Percentiles rank a stretch among this genome's conserved stretches.
phyloP scores from a whole-genome alignment of 257 asterid genomes.

The Nicotiana noctiflora region DNA sequence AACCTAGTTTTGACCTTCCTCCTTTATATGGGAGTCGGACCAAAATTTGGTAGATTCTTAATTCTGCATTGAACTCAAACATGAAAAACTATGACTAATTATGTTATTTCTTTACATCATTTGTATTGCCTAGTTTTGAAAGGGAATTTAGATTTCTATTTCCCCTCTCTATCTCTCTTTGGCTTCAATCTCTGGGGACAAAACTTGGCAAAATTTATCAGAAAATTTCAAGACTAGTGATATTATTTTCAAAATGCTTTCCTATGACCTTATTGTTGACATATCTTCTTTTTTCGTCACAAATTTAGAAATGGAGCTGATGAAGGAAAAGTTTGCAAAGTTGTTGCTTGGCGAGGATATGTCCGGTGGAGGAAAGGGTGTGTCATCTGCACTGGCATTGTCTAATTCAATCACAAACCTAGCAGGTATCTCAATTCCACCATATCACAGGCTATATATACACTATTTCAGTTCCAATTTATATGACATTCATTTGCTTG shows the following conservation, averaged over 20 bases:
- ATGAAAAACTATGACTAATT: background rate
- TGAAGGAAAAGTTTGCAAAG: constrained; percentile 91
- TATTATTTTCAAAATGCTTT: background rate
- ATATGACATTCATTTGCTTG: background rate
- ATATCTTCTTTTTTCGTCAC: background rate
- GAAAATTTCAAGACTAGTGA: background rate
- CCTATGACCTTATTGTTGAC: background rate
- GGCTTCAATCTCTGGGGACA: background rate
- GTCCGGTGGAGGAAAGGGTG: constrained; percentile 99
- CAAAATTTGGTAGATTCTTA: background rate
- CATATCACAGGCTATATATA: background rate
- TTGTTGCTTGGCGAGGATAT: constrained; percentile 93
- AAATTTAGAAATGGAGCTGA: constrained; percentile 50
- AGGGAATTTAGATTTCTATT: background rate
- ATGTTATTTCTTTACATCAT: background rate
- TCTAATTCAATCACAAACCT: constrained; percentile 90
- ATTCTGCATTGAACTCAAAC: background rate
- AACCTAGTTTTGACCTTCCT: background rate
- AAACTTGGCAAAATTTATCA: background rate
- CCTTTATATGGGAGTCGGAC: background rate
- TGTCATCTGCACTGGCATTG: constrained; percentile 84
- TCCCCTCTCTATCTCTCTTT: background rate
- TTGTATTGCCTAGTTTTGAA: background rate
- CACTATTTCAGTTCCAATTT: too few species aligned
- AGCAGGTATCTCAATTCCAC: constrained; percentile 48